Evolutionary conservation across 2,329 filamentous ascomycete genomes (phyloP).

Genomic region (Capronia epimyces): DNA sequence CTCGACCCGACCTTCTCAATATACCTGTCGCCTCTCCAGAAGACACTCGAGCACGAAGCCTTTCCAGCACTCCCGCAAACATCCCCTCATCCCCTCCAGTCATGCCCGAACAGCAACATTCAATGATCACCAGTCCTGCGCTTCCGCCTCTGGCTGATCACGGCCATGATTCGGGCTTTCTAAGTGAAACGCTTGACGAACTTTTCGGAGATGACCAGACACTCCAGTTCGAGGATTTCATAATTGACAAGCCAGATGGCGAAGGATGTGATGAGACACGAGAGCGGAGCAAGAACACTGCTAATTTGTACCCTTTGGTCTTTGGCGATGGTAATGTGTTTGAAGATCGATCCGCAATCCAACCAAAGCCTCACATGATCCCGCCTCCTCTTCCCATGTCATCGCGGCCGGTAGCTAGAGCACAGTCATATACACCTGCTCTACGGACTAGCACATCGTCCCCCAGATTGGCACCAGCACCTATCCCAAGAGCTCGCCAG

Average conservation of each 20-base stretch:
- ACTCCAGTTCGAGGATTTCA: constrained; percentile 27
- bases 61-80: constrained; percentile 65
- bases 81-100: constrained; percentile 89
- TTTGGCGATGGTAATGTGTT: constrained; percentile 24
- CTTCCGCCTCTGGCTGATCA: constrained; percentile 53
- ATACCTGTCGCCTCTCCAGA: constrained; percentile 47
- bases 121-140: constrained; percentile 67
- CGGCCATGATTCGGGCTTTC: constrained; percentile 69
- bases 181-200: constrained; percentile 66
- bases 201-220: constrained; percentile 25
- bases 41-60: constrained; percentile 46
- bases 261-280: constrained; percentile 2
- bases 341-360: constrained; percentile 4
- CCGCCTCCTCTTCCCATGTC: constrained; percentile 19
- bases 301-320: constrained; percentile 14
- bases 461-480: constrained; percentile 27
- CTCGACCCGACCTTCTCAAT: constrained; percentile 39
- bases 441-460: constrained; percentile 20
- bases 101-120: constrained; percentile 50
- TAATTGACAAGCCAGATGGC: constrained; percentile 20
- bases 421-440: constrained; percentile 22
- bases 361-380: constrained; percentile 15
- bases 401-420: constrained; percentile 16
- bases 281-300: constrained; percentile 2
- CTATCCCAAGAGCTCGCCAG: constrained; percentile 25